Base-by-base conservation (phyloP, 352 stramenopile genomes). In the Phytophthora ramorum region DNA sequence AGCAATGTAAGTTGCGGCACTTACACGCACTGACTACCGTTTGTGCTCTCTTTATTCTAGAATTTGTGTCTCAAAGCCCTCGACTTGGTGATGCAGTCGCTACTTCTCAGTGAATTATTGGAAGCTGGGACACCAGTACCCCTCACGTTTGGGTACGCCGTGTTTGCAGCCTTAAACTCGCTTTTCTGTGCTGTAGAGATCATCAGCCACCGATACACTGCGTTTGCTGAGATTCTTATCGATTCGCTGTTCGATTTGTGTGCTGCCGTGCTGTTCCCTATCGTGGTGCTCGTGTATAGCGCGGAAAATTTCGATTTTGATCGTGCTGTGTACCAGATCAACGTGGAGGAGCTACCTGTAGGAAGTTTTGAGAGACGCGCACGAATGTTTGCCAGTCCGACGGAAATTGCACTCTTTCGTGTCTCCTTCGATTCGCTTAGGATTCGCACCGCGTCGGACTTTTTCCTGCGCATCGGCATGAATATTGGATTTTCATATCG, bases 231-330 rank as follows among this genome's bases (percentile, higher is more conserved):
- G 24, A 69, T 82, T 12, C 48, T 82, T 16, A 59, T 79, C 13
- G 74, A 82, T 35, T 79, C 60, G 1, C 37, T 76, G 4, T 84
- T 84, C 47, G 76, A 81, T 45, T 46, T 84, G 28, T 38, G 65
- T 17, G 32, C 71, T 17, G 63, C 76, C 0, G 61, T 84, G 10
- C 14, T 72, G 6, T 78, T 72, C 28, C 73, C 76, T 2, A 48
- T 81, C n/a, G 0, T 59, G 3, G 46, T 72, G 16, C 48, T 84
- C 14, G 6, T 66, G 2, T 75, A 79, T 35, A 65, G 60, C 10
- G 54, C 47, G 9, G 41, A 56, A 12, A 54, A 41, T 19, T 81
- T 84, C 28, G 46, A 69, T 9, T 78, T 74, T 17, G 72, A 84
- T 28, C 69, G 49, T 1, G 44, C 49, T 6, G 41, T 74, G 1